Evolutionary conservation across 805 yeast genomes (phyloP).

Genomic region (Teunomyces stri): DNA sequence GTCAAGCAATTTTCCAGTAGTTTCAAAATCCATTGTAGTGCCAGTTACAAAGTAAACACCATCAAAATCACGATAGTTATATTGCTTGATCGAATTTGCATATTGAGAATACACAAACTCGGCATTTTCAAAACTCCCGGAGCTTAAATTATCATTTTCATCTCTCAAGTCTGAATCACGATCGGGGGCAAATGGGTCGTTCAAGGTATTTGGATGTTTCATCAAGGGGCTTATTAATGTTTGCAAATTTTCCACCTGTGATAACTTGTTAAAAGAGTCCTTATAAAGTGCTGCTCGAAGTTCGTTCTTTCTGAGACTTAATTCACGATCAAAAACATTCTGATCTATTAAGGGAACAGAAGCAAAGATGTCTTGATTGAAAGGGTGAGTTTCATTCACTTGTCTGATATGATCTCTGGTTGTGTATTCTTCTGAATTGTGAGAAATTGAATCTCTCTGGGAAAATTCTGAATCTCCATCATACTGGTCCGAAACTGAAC

Average conservation of each 20-base stretch:
- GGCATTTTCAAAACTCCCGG: conserved; percentile 7
- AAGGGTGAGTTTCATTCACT: neutral
- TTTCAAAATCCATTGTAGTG: neutral
- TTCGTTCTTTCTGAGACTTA: conserved; percentile 11
- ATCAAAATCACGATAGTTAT: neutral
- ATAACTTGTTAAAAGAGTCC: conserved; percentile 9
- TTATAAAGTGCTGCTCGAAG: conserved; percentile 10
- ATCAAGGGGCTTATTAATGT: neutral
- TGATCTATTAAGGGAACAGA: conserved; percentile 10
- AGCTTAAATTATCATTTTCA: conserved; percentile 4
- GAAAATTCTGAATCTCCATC: neutral
- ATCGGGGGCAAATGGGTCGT: neutral
- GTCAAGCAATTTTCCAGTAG: neutral
- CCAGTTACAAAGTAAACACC: neutral
- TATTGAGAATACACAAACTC: conserved; percentile 3
- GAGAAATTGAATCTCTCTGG: neutral
- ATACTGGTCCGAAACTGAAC: conserved; percentile 1
- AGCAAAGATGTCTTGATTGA: conserved; percentile 10
- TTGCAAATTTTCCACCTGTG: conserved; percentile 4
- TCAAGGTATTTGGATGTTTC: neutral
- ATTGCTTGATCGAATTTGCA: conserved; percentile 1
- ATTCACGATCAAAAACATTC: conserved; percentile 9
- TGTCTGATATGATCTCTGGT: neutral
- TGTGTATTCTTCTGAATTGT: conserved; percentile 2
- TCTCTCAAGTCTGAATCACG: neutral